Conservation (phyloP, 306 rosid genomes). For the Gastrolobium villosum region DNA sequence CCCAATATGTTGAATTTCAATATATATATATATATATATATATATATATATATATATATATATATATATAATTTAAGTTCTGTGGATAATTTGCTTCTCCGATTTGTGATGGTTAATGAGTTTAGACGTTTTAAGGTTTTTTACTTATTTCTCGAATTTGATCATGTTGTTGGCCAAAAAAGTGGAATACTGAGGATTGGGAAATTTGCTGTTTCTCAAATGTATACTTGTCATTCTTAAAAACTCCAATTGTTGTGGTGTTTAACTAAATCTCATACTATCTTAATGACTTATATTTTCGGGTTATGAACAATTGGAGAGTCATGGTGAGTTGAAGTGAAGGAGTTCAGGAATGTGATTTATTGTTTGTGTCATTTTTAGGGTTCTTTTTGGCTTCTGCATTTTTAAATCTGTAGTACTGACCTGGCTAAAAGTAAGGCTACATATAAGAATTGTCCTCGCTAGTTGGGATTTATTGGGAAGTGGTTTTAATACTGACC, state of each 20-base stretch:
- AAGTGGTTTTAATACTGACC: too few species aligned
- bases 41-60: too few species aligned
- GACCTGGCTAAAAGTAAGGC: not conserved
- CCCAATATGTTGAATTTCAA: constrained; percentile 27
- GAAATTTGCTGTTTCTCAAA: constrained; percentile 26
- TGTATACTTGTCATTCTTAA: not conserved
- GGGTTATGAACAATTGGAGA: not conserved
- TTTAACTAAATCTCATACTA: not conserved
- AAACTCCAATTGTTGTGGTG: not conserved
- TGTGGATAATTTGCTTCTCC: not conserved
- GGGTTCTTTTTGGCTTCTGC: not conserved
- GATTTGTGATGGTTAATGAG: not conserved
- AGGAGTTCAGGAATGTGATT: not conserved
- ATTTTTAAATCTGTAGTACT: not conserved
- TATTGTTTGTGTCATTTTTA: not conserved
- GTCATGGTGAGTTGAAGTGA: not conserved
- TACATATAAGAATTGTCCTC: too few species aligned
- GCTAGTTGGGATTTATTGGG: too few species aligned
- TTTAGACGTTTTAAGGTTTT: not conserved
- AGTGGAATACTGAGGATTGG: constrained; percentile 24
- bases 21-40: not conserved
- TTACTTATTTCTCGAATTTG: constrained; percentile 11
- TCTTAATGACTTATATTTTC: not conserved
- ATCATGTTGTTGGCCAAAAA: not conserved
- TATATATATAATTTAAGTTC: too few species aligned